These are phyloP conservation scores for Gaeumannomyces tritici DNA, from an alignment of 2,329 filamentous ascomycete genomes.

Conservation along the genomic window DNA sequence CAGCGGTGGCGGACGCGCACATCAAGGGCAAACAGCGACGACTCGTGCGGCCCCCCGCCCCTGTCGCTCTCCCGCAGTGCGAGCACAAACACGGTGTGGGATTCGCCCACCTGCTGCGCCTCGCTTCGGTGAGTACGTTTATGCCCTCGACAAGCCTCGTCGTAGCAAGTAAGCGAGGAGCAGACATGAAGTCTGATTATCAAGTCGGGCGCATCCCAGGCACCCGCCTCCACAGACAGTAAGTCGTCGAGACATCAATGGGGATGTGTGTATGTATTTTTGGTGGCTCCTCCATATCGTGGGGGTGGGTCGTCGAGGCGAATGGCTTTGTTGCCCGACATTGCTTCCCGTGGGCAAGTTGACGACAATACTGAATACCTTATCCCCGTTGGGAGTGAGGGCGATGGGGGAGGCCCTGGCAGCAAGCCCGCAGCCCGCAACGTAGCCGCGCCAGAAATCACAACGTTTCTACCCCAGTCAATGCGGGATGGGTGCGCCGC, in stretches of 20 bases:
- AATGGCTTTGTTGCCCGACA: neutral
- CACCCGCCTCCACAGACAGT: no score
- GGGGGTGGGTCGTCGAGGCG: neutral
- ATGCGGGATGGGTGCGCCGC: conserved; percentile 10
- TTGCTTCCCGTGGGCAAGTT: neutral
- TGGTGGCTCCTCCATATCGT: no score
- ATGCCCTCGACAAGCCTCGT: neutral
- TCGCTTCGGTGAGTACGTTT: neutral
- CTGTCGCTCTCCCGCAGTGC: neutral
- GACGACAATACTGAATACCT: neutral
- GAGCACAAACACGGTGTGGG: neutral
- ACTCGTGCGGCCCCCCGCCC: neutral
- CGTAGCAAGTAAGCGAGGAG: neutral
- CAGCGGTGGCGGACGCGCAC: no score
- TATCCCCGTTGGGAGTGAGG: neutral
- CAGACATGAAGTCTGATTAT: neutral
- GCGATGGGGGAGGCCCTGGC: conserved; percentile 5
- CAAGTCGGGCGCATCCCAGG: no score
- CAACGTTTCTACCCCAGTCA: neutral
- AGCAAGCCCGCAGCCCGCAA: neutral
- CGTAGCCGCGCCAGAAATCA: neutral
- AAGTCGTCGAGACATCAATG: no score
- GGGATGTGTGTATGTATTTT: no score
- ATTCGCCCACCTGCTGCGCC: neutral
- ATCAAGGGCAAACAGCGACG: no score